Evolutionary conservation across 2,329 filamentous ascomycete genomes (phyloP).

Genomic region (Aspergillaceae sp.): DNA sequence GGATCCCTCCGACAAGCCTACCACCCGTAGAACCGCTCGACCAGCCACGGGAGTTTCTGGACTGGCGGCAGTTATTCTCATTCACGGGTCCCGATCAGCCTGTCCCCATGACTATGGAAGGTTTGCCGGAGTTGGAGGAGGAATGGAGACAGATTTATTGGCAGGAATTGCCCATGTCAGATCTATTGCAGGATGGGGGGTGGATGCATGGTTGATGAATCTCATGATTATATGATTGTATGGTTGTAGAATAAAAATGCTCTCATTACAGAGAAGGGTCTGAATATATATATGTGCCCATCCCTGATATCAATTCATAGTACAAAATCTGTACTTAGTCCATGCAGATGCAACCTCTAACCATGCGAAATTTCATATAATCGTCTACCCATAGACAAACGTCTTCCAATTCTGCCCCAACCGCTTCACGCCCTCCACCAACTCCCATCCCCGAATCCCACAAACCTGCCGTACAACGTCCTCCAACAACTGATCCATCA

Average conservation of each 20-base stretch:
- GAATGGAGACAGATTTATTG: constrained; percentile 40
- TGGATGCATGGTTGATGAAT: constrained; percentile 23
- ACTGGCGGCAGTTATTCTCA: constrained; percentile 36
- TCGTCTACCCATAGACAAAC: constrained; percentile 58
- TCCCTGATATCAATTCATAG: background rate
- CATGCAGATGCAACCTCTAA: too few relatives aligned
- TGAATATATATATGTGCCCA: background rate
- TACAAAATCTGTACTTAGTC: too few relatives aligned
- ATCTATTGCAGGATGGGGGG: constrained; percentile 32
- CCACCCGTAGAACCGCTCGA: constrained; percentile 25
- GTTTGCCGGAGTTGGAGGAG: constrained; percentile 33
- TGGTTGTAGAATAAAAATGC: background rate
- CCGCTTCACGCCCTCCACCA: constrained; percentile 60
- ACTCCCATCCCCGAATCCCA: constrained; percentile 63
- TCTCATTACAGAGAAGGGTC: background rate
- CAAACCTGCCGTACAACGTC: constrained; percentile 70
- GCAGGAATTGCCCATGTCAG: constrained; percentile 35
- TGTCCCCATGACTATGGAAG: constrained; percentile 29
- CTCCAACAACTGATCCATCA: constrained; percentile 71
- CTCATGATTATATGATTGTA: too few relatives aligned
- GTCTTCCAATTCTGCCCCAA: constrained; percentile 67
- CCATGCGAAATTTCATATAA: too few relatives aligned
- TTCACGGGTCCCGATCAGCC: constrained; percentile 32
- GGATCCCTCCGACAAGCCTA: constrained; percentile 21
- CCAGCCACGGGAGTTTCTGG: constrained; percentile 26